phyloP scores from a whole-genome alignment of 2,329 filamentous ascomycete species.

The Epichloe sibirici region DNA sequence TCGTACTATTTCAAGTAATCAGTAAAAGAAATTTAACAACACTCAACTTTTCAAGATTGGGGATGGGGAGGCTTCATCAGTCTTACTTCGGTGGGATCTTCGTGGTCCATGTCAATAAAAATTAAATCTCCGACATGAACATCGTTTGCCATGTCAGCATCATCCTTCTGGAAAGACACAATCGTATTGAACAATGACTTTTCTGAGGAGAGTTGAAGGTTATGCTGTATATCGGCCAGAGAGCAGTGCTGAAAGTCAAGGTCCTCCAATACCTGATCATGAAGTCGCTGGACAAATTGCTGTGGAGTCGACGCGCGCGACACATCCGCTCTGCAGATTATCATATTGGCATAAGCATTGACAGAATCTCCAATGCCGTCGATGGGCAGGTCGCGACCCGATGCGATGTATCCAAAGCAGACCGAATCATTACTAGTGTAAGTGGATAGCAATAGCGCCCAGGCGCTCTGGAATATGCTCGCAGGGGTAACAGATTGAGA shows the following conservation, averaged over 20 bases:
- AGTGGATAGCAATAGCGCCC: slow-evolving; percentile 7
- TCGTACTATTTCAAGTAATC: not conserved
- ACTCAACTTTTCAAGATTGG: too few species aligned
- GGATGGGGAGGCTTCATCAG: not conserved
- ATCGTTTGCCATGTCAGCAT: not conserved
- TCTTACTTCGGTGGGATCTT: slow-evolving; percentile 4
- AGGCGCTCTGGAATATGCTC: slow-evolving; percentile 6
- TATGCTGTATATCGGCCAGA: slow-evolving; percentile 31
- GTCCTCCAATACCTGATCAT: slow-evolving; percentile 31
- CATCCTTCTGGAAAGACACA: slow-evolving; percentile 18
- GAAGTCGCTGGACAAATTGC: slow-evolving; percentile 21
- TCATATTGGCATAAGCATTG: slow-evolving; percentile 2
- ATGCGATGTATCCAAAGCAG: slow-evolving; percentile 3
- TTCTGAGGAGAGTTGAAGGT: slow-evolving; percentile 9
- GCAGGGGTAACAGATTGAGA: slow-evolving; percentile 16
- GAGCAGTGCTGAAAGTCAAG: slow-evolving; percentile 36
- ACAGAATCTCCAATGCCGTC: slow-evolving; percentile 3
- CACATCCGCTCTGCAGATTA: slow-evolving; percentile 1
- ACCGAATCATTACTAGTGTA: slow-evolving; percentile 1
- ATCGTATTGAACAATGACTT: slow-evolving; percentile 20
- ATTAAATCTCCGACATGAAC: not conserved
- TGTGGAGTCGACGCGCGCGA: slow-evolving; percentile 21
- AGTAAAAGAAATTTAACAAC: not conserved
- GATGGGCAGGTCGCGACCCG: slow-evolving; percentile 1
- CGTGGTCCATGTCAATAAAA: slow-evolving; percentile 1